phyloP scores from a whole-genome alignment of 306 rosid species.

The Prunus padus region DNA sequence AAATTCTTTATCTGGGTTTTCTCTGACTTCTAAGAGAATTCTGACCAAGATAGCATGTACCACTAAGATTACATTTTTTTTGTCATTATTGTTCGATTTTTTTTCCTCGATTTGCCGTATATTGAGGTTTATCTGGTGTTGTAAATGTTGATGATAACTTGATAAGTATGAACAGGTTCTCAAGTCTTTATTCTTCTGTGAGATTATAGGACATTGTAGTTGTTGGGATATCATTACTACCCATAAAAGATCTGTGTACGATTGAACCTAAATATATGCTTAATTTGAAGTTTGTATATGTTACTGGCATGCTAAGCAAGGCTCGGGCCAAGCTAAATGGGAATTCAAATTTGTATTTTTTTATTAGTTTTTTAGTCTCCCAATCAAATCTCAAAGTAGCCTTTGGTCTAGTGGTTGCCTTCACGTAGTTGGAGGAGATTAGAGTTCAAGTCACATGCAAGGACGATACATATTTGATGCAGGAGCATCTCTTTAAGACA shows the following conservation, averaged over 20 bases:
- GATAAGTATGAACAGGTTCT: neutral
- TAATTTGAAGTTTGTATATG: neutral
- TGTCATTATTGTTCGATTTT: neutral
- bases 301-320: neutral
- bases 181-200: neutral
- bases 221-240: constrained; percentile 4
- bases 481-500: too few species aligned
- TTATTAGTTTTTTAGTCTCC: too few species aligned
- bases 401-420: too few species aligned
- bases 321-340: neutral
- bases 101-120: neutral
- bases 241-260: neutral
- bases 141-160: constrained; percentile 2
- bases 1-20: neutral
- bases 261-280: neutral
- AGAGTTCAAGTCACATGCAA: too few species aligned
- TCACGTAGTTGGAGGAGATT: too few species aligned
- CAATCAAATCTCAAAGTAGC: too few species aligned
- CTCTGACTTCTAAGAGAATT: neutral
- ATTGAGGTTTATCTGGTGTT: constrained; percentile 3
- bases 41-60: neutral
- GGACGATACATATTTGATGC: too few species aligned
- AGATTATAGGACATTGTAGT: neutral
- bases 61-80: neutral
- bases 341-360: neutral